phyloP scores from a whole-genome alignment of 441 rosid genomes.

The Corymbia calophylla region DNA sequence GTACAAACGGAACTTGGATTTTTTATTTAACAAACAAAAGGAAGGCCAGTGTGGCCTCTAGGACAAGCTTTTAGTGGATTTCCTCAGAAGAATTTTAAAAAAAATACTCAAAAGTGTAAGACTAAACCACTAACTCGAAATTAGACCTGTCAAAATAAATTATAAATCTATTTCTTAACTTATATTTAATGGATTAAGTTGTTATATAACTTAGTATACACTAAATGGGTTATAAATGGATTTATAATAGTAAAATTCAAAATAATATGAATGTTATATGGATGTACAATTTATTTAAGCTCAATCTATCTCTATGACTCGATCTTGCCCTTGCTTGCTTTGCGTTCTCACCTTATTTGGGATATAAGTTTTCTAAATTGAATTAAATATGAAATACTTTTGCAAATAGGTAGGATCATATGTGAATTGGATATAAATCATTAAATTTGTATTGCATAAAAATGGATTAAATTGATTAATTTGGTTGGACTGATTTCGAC shows the following conservation, averaged over 20 bases:
- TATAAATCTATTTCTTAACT: neutral
- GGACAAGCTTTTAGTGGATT: neutral
- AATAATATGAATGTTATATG: neutral
- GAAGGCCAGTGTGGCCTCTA: neutral
- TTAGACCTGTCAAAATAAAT: neutral
- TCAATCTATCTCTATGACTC: neutral
- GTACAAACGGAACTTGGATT: neutral
- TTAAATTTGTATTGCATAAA: neutral
- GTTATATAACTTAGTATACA: neutral
- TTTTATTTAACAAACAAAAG: neutral
- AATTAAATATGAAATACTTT: neutral
- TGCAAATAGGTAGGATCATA: neutral
- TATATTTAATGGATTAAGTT: neutral
- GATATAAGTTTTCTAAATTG: too few relatives aligned
- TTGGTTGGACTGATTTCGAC: neutral
- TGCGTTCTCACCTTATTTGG: neutral
- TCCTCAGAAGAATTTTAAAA: neutral
- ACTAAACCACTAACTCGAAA: neutral
- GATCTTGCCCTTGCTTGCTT: neutral
- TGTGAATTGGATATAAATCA: neutral
- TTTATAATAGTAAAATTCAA: neutral
- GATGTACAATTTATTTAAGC: neutral
- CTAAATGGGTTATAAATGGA: neutral
- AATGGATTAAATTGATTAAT: too few relatives aligned
- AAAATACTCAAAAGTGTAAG: neutral